Conservation (phyloP, 306 rosid genomes). For the Castanea crenata region DNA sequence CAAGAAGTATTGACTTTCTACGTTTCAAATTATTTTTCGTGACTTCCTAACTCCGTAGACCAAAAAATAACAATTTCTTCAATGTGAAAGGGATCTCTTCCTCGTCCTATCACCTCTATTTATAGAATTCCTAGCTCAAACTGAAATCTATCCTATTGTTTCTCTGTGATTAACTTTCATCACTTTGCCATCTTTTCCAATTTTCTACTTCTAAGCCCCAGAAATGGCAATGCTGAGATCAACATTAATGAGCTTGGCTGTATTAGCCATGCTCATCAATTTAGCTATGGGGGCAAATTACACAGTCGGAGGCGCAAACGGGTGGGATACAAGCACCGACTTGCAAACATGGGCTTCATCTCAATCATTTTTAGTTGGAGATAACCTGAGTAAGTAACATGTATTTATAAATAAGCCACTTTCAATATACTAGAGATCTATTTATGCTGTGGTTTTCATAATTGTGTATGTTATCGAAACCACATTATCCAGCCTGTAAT, state of each 20-base stretch:
- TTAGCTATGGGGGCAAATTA: slow-evolving; percentile 47
- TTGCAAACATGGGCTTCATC: slow-evolving; percentile 66
- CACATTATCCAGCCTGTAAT: background rate
- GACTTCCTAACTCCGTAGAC: slow-evolving; percentile 21
- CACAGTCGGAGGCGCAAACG: slow-evolving; percentile 66
- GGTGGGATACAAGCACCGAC: slow-evolving; percentile 59
- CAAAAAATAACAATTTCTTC: background rate
- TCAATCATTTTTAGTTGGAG: slow-evolving; percentile 54
- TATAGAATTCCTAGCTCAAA: slow-evolving; percentile 3
- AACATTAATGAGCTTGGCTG: slow-evolving; percentile 28
- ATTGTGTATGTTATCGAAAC: background rate
- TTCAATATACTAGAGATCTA: background rate
- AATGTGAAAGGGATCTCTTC: background rate
- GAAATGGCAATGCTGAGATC: slow-evolving; percentile 45
- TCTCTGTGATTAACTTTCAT: background rate
- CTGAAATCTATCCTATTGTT: background rate
- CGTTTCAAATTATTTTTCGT: no score
- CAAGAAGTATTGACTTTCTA: no score
- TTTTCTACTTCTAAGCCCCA: background rate
- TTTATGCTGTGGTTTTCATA: background rate
- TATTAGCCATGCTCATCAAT: slow-evolving; percentile 39
- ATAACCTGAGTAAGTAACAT: slow-evolving; percentile 59
- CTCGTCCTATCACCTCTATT: slow-evolving; percentile 4
- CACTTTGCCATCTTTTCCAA: background rate
- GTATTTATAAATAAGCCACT: background rate